Base-by-base conservation (phyloP, 805 yeast genomes). In the Lipomyces spencermartinsiae region DNA sequence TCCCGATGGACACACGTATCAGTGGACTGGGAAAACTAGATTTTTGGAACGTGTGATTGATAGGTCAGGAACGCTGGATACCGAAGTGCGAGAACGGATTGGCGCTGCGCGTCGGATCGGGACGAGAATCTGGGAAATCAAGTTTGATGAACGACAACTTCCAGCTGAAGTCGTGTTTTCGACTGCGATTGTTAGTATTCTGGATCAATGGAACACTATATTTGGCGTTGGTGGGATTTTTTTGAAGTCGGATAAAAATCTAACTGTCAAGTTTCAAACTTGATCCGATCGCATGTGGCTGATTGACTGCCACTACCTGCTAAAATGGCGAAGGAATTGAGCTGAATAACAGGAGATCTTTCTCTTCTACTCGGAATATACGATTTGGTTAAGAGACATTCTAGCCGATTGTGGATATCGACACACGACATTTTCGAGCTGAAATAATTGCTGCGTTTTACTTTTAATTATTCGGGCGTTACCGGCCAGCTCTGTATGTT, bases 131-230 rank as follows among this genome's bases (percentile, higher is more conserved):
- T 87, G 88, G 78, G 86, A 85, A 59, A 75, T 88, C 59, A 78
- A 77, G 65, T 80, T 87, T 53, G 89, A 87, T 74, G 87, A 85
- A 72, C 63, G 83, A 37, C 83, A 86, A 74, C 83, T 87, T 46
- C 82, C 85, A n/a, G 78, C 84, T 59, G 90, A 86, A 70, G 73
- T 87, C 78, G 91, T 89, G 0, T 75, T 87, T 22, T 78, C 87
- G 16, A 83, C 88, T 8, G 90, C 90, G 3, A 77, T 88, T 67
- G 84, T 87, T 67, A 85, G 89, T 56, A 84, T 80, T 74, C 83
- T 88, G 66, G 91, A 88, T 74, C 90, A 87, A 67, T 88, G 91
- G 91, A 87, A 86, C 73, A 87, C 90, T 31, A 80, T 80, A 68
- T 76, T 84, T 51, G 85, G 84, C 31, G 85, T 86, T 51, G 91